Percentiles rank a stretch among this genome's conserved stretches.
These are phyloP conservation scores for Epichloe uncinata DNA, from an alignment of 2,329 filamentous ascomycete genomes.

Conservation along the genomic window DNA sequence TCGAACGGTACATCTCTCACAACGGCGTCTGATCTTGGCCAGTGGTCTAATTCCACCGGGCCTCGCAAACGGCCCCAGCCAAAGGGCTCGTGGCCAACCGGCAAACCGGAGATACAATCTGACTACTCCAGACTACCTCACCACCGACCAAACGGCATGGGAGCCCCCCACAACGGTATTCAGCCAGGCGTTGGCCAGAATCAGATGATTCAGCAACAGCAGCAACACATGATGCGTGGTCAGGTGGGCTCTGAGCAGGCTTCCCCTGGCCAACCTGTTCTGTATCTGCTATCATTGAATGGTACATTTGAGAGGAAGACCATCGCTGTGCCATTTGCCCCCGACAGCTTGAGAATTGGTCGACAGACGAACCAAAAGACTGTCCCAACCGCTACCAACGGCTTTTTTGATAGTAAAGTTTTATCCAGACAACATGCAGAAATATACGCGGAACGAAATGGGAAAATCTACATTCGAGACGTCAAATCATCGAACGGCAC, in stretches of 20 bases:
- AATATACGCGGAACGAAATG: slow-evolving; percentile 73
- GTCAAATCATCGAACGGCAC: slow-evolving; percentile 98
- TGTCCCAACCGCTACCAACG: slow-evolving; percentile 77
- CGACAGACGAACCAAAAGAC: slow-evolving; percentile 97
- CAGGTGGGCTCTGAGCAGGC: slow-evolving; percentile 47
- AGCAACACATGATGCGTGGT: slow-evolving; percentile 35
- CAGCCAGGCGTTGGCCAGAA: slow-evolving; percentile 19
- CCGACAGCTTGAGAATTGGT: slow-evolving; percentile 89
- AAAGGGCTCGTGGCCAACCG: slow-evolving; percentile 36
- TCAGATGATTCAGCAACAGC: slow-evolving; percentile 29
- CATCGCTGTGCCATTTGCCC: slow-evolving; percentile 81
- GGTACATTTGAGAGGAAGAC: slow-evolving; percentile 96
- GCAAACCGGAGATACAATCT: slow-evolving; percentile 32
- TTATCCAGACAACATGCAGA: slow-evolving; percentile 92
- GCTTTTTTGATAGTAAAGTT: slow-evolving; percentile 97
- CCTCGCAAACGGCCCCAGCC: slow-evolving; percentile 38
- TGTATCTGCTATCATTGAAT: slow-evolving; percentile 82
- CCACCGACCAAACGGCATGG: slow-evolving; percentile 31
- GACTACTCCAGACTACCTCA: slow-evolving; percentile 34
- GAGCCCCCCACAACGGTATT: slow-evolving; percentile 18
- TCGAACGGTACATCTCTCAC: slow-evolving; percentile 45
- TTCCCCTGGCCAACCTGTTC: slow-evolving; percentile 54
- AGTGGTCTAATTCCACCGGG: slow-evolving; percentile 34
- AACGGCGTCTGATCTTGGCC: slow-evolving; percentile 32
- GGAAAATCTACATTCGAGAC: slow-evolving; percentile 91